Conservation (phyloP, 2,329 filamentous ascomycete species). For the Chlorencoelia australis region DNA sequence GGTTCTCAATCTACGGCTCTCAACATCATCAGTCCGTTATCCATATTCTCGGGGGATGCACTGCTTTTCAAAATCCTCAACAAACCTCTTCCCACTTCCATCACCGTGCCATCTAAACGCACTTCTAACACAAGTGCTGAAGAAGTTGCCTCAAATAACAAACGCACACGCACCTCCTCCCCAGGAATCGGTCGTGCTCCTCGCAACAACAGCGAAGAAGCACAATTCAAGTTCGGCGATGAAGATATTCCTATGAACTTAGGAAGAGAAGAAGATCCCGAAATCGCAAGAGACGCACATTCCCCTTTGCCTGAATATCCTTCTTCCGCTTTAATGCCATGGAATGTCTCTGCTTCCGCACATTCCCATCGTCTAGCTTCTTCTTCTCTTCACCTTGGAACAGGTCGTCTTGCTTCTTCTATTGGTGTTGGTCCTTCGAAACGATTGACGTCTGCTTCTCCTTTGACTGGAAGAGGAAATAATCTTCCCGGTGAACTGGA, state of each 20-base stretch:
- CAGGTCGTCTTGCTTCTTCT: conserved; percentile 9
- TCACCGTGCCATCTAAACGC: conserved; percentile 11
- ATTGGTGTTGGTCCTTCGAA: conserved; percentile 20
- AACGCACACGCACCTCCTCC: neutral
- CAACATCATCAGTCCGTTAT: conserved; percentile 38
- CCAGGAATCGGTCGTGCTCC: conserved; percentile 28
- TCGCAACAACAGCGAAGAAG: conserved; percentile 21
- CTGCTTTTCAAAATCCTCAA: conserved; percentile 33
- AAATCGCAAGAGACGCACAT: conserved; percentile 60
- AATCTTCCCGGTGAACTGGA: conserved; percentile 19
- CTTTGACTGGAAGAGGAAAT: conserved; percentile 41
- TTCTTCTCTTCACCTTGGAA: conserved; percentile 24
- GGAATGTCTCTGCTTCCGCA: conserved; percentile 50
- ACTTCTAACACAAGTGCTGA: conserved; percentile 5
- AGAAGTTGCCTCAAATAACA: no score
- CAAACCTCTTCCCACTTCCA: neutral
- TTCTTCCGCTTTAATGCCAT: conserved; percentile 52
- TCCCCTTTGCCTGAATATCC: conserved; percentile 58
- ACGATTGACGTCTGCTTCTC: conserved; percentile 49
- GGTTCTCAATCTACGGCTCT: conserved; percentile 28
- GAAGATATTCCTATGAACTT: conserved; percentile 32
- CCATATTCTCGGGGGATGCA: conserved; percentile 45
- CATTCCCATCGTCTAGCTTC: conserved; percentile 36
- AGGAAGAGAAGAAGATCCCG: conserved; percentile 37
- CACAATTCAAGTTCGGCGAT: conserved; percentile 31